Percentiles rank a stretch among this genome's conserved stretches.
Evolutionary conservation across 179 eudicot genomes (phyloP).

Genomic region (Pouteria campechiana): DNA sequence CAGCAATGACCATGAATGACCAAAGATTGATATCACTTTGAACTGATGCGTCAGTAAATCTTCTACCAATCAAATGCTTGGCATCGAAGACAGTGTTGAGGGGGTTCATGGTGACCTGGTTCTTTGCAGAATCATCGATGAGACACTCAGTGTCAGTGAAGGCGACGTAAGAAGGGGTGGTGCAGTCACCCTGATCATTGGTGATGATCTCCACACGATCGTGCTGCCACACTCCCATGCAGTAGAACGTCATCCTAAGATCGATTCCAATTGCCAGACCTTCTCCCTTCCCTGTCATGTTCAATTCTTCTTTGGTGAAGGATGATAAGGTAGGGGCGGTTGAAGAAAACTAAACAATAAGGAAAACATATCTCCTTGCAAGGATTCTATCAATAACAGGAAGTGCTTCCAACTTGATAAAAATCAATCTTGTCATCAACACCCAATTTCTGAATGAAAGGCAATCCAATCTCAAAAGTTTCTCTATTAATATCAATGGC

Average conservation of each 20-base stretch:
- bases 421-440: conserved; percentile 22
- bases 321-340: no score
- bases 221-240: no score
- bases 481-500: conserved; percentile 18
- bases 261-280: no score
- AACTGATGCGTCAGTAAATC: conserved; percentile 15
- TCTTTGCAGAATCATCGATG: conserved; percentile 21
- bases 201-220: no score
- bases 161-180: conserved; percentile 15
- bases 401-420: conserved; percentile 13
- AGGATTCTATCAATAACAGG: conserved; percentile 7
- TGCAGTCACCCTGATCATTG: conserved; percentile 18
- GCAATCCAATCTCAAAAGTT: conserved; percentile 21
- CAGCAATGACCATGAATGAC: conserved; percentile 20
- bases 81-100: conserved; percentile 21
- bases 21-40: conserved; percentile 18
- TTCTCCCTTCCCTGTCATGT: conserved; percentile 17
- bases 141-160: conserved; percentile 15
- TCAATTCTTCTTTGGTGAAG: no score
- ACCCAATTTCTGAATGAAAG: conserved; percentile 24
- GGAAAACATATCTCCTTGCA: no score
- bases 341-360: no score
- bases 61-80: conserved; percentile 18
- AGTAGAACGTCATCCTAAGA: no score
- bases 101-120: conserved; percentile 19